Conservation (phyloP, 2,329 filamentous ascomycete genomes). For the Verticillium dahliae region DNA sequence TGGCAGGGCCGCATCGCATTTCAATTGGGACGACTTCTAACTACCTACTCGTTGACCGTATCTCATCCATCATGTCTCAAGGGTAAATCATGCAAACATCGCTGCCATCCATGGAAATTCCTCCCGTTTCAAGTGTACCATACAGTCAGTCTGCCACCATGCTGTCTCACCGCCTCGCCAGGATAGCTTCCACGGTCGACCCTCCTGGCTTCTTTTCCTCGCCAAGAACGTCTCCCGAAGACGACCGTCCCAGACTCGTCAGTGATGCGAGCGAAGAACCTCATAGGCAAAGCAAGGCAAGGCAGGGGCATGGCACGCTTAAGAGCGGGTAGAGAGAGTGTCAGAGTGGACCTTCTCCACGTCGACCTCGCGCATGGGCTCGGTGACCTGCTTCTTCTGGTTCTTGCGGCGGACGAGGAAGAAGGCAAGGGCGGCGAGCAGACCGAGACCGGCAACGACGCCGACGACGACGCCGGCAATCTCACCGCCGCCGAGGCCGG, state of each 20-base stretch:
- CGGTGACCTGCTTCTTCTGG: slow-evolving; percentile 9
- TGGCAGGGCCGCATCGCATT: background rate
- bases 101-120: background rate
- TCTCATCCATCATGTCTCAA: background rate
- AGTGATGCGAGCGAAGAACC: background rate
- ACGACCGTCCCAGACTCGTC: background rate
- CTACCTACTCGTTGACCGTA: background rate
- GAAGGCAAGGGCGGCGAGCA: slow-evolving; percentile 55
- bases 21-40: background rate
- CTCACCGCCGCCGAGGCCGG: slow-evolving; percentile 54
- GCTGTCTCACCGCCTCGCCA: background rate
- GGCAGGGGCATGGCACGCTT: background rate
- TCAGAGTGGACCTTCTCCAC: slow-evolving; percentile 11
- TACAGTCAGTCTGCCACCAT: background rate
- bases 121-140: background rate
- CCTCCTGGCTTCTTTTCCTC: too few relatives aligned
- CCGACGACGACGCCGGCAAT: slow-evolving; percentile 74
- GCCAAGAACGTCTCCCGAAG: too few relatives aligned
- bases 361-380: slow-evolving; percentile 13
- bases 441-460: slow-evolving; percentile 52
- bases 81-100: background rate
- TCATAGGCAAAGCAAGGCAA: background rate
- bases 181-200: background rate
- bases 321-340: slow-evolving; percentile 7
- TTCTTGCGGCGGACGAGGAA: slow-evolving; percentile 38